Evolutionary conservation across 2,329 filamentous ascomycete genomes (phyloP).

Genomic region (Rutstroemia sydowiana): DNA sequence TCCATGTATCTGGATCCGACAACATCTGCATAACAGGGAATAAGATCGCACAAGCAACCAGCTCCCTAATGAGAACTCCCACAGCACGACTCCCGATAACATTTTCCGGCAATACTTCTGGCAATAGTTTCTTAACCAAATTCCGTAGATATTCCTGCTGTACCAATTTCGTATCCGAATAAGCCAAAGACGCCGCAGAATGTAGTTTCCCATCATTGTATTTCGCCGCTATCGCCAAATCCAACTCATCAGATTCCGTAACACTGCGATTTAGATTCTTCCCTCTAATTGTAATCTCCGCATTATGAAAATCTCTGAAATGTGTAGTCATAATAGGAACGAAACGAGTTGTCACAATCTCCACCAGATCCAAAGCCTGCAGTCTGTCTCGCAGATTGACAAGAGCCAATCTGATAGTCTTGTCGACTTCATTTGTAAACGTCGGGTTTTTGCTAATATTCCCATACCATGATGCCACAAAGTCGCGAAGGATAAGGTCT

Average conservation of each 20-base stretch:
- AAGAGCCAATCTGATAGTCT: conserved; percentile 65
- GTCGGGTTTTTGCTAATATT: conserved; percentile 73
- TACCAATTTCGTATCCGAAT: conserved; percentile 73
- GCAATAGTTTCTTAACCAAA: conserved; percentile 64
- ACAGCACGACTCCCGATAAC: conserved; percentile 77
- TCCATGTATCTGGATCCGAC: conserved; percentile 93
- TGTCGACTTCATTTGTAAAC: conserved; percentile 84
- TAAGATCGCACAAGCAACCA: conserved; percentile 87
- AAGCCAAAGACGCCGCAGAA: conserved; percentile 72
- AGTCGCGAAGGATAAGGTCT: conserved; percentile 70
- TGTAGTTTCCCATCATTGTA: conserved; percentile 86
- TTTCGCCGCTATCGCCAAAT: conserved; percentile 90
- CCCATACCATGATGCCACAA: conserved; percentile 81
- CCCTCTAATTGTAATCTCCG: conserved; percentile 79
- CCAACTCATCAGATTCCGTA: conserved; percentile 93
- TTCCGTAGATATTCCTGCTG: conserved; percentile 85
- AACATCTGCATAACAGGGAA: conserved; percentile 73
- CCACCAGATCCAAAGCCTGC: conserved; percentile 71
- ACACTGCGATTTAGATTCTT: conserved; percentile 81
- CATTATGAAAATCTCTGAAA: conserved; percentile 83
- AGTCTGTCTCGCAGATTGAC: conserved; percentile 64
- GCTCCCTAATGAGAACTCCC: conserved; percentile 73
- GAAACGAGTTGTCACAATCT: conserved; percentile 71
- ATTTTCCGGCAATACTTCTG: conserved; percentile 63
- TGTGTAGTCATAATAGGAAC: conserved; percentile 85